Evolutionary conservation across 2,329 filamentous ascomycete species (phyloP), one percentile per base, ranked within the genome.

Genomic region (Zasmidium angulare): DNA sequence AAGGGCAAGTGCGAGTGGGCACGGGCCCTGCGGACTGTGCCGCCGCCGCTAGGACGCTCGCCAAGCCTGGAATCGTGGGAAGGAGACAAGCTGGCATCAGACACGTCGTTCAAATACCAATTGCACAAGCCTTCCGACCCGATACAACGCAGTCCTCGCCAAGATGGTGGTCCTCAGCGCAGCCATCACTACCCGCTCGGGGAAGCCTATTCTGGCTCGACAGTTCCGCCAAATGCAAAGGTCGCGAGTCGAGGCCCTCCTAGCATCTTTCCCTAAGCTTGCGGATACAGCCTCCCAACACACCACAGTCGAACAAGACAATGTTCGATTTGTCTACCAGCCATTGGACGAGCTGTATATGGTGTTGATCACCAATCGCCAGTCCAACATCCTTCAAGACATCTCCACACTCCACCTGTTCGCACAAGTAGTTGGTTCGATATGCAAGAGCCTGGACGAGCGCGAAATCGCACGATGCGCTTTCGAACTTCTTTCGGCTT

Each of bases 331-430:
- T 75, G 95, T 99, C 60, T 99, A 99, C 82, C 95, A 99, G 77
- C 96, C 95, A 61, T 85, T 99, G 66, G 96, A 99, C 79, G 96
- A 99, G 82, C 88, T 99, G 66, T 99, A 99, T 85, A 98, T 99
- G 86, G 93, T 99, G 67, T 87, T 99, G 72, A 98, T 99, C 79
- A 99, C 96, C 77, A 99, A 99, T 83, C 90, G 92, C 71, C 95
- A 98, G 82, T 98, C 93, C 77, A 99, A 99, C 79, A 99, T 99
- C 69, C 85, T 99, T 53, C 95, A 99, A 80, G 95, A 99, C 78
- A 99, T 99, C 77, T 95, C 98, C 79, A 96, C 95, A 60, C 85
- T 99, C 61, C 96, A 99, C 77, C 85, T 99, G 20, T 99, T 99
- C 75, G 93, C 93, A 60, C 95, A 99, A 80, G 93, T 99, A 17